Evolutionary conservation across 805 yeast species (phyloP), one percentile per base, ranked within the genome.

Genomic region (Lachancea lanzarotensis): DNA sequence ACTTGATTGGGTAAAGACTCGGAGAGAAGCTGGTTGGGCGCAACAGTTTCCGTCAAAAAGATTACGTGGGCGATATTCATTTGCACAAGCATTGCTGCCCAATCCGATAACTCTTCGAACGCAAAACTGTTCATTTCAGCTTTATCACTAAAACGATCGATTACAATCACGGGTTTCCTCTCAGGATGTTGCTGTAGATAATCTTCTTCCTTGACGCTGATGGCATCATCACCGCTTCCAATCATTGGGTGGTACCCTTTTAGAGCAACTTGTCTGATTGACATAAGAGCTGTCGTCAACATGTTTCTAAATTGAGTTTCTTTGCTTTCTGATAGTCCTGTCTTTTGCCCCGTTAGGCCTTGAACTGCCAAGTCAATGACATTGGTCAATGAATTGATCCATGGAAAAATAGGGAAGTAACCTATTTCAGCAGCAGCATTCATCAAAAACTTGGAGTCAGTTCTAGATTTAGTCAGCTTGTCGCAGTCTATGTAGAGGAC

Each of bases 281-380:
- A 90, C 51, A 77, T 79, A 31, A 81, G 68, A 0, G 91, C 74
- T 37, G 86, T 74, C 40, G 81, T 75, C 40, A 90, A 71, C 78
- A 90, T 89, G 53, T 82, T 81, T 63, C 85, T 83, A 49, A 85
- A 76, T 60, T 87, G 96, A 0, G 83, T 66, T 53, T 90, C 96
- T 50, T 81, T 82, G 2, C 86, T 69, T 59, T 90, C 96, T 26
- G 90, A 78, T 39, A 90, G 69, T 1, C 96, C 96, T 2, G 95
- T 84, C 59, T 89, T 90, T 60, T 89, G 97, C 1, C 98, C 98
- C 0, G 95, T 88, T 35, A 91, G 62, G 46, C 97, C 91, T 59
- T 88, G 95, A 16, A 85, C 84, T 44, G 82, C 87, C 55, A 93
- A 71, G 66, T 93, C 98, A 38, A 87, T 68, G 47, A 89, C 81